Evolutionary conservation across 345 rosid species (phyloP).

Genomic region (Turnera subulata): DNA sequence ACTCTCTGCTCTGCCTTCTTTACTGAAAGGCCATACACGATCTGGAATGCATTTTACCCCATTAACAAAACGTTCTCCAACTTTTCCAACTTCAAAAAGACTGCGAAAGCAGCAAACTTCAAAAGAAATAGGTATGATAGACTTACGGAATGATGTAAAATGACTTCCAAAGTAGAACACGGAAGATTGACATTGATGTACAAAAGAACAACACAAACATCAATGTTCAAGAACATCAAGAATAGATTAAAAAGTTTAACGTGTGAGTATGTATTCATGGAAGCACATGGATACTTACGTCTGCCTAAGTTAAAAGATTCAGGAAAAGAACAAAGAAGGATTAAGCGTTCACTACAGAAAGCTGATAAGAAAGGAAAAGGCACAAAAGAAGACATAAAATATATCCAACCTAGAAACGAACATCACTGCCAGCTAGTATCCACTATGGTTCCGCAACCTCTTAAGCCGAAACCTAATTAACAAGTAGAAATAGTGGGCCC

Average conservation of each 20-base stretch:
- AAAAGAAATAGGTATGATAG: constrained; percentile 32
- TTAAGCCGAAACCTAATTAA: neutral
- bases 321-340: too few species aligned
- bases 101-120: constrained; percentile 57
- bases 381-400: too few species aligned
- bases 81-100: constrained; percentile 55
- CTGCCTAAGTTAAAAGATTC: too few species aligned
- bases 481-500: too few species aligned
- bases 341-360: too few species aligned
- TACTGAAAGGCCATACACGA: constrained; percentile 42
- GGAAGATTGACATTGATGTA: neutral
- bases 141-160: neutral
- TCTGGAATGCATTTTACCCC: constrained; percentile 41
- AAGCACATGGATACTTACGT: too few species aligned
- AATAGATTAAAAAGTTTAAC: too few species aligned
- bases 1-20: constrained; percentile 22
- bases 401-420: neutral
- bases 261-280: too few species aligned
- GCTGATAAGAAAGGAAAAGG: too few species aligned
- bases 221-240: too few species aligned
- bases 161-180: neutral
- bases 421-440: neutral
- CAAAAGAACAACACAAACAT: too few species aligned
- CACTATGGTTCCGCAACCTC: neutral
- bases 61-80: constrained; percentile 34